Evolutionary conservation across 306 rosid genomes (phyloP).

Genomic region (Lathyrus sativus): DNA sequence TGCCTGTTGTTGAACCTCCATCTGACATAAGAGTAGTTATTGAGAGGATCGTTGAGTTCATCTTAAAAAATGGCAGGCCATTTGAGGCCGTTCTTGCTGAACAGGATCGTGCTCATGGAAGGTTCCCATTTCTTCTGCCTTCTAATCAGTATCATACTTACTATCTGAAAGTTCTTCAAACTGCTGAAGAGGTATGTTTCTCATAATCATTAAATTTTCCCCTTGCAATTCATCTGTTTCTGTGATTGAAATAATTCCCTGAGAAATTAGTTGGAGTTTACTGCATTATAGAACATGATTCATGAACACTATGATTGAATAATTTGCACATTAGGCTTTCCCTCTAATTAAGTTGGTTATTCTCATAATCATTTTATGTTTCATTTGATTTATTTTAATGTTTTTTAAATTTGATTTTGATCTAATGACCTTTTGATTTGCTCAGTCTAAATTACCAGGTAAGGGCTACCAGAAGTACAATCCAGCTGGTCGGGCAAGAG

Average conservation of each 20-base stretch:
- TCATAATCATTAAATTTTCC: conserved; percentile 18
- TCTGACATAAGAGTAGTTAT: conserved; percentile 66
- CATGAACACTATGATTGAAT: background rate
- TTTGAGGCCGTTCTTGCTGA: conserved; percentile 74
- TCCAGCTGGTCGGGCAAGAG: conserved; percentile 39
- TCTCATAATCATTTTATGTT: conserved; percentile 1
- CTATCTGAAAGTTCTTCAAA: conserved; percentile 65
- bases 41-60: conserved; percentile 86
- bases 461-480: conserved; percentile 53
- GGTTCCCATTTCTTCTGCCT: conserved; percentile 81
- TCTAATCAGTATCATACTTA: conserved; percentile 72
- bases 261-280: conserved; percentile 14
- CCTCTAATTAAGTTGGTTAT: conserved; percentile 17
- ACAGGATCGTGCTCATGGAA: conserved; percentile 78
- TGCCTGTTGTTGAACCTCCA: conserved; percentile 76
- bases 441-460: conserved; percentile 57
- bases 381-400: background rate
- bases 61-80: conserved; percentile 71
- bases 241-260: conserved; percentile 4
- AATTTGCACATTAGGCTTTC: background rate
- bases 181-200: conserved; percentile 60
- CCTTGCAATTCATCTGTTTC: conserved; percentile 17
- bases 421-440: conserved; percentile 31
- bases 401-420: conserved; percentile 29
- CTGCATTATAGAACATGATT: conserved; percentile 1